Base-by-base conservation (phyloP, 1,139 yeast genomes). In the Kodamaea ohmeri region DNA sequence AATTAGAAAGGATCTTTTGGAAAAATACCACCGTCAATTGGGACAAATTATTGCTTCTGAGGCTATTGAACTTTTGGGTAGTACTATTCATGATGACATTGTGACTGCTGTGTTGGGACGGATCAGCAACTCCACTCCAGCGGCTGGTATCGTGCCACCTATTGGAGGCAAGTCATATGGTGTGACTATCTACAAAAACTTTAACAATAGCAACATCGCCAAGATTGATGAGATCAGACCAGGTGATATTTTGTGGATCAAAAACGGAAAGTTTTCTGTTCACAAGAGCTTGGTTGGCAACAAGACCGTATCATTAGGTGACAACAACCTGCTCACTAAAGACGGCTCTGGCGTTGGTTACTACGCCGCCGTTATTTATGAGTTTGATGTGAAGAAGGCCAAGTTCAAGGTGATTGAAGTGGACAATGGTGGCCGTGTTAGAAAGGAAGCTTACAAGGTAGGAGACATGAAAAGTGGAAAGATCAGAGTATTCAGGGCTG, bases 211-310 rank as follows among this genome's bases (percentile, higher is more conserved):
- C 35, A 80, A 80, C 28, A 76, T 80, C 11, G 67, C 73, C 15
- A 77, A 76, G 47, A 51, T 65, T 22, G 92, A 80, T 39, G 86
- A 80, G 33, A 76, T 88, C 41, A 73, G 76, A 36, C 81, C 94
- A 0, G 98, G 98, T 41, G 97, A 92, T 56, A 70, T 92, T 13
- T 63, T 88, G 34, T 83, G 88, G 44, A 75, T 88, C 47, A 77
- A 82, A 50, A 78, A 79, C 42, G 96, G 89, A 7, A 75, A 74
- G 44, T 89, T 90, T 61, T 79, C 76, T 42, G 76, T 81, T 6
- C 87, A 82, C 50, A 82, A 81, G 54, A 75, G 81, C 38, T 53
- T 78, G 29, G 73, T 78, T 11, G 51, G 53, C 2, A 51, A 53
- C 37, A 73, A 67, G 46, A 47, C 63, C 2, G 43, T 62, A 34